Percentiles rank a stretch among this genome's conserved stretches.
These are phyloP conservation scores for Testicularia cyperi DNA, from an alignment of 1,284 basidiomycete species.

Conservation along the genomic window DNA sequence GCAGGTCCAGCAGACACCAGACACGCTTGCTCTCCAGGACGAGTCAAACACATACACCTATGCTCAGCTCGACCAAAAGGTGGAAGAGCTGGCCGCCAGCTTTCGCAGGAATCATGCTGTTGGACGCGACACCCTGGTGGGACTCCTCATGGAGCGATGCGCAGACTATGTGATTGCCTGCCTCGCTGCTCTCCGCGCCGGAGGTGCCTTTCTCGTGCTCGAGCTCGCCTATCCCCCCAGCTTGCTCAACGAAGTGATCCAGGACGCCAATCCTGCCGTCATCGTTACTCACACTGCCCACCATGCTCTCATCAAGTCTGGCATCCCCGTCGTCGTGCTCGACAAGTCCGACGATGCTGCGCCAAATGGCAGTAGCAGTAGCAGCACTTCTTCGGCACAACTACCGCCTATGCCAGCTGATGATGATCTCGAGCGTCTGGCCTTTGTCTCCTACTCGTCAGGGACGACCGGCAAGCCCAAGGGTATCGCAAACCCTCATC, in stretches of 20 bases:
- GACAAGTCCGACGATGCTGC: constrained; percentile 10
- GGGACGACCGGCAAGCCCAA: constrained; percentile 59
- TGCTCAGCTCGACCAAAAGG: constrained; percentile 49
- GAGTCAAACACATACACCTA: constrained; percentile 42
- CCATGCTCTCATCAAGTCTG: constrained; percentile 29
- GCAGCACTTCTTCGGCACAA: constrained; percentile 1
- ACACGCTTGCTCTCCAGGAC: constrained; percentile 38
- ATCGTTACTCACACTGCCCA: constrained; percentile 54
- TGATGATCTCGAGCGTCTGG: constrained; percentile 53
- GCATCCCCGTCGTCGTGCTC: constrained; percentile 24
- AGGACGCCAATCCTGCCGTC: constrained; percentile 55
- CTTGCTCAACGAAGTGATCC: constrained; percentile 53
- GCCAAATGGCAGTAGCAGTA: not conserved
- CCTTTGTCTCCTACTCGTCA: constrained; percentile 59
- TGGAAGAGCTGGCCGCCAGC: constrained; percentile 34
- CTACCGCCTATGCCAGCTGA: constrained; percentile 25
- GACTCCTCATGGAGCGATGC: constrained; percentile 50
- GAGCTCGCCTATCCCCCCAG: constrained; percentile 57
- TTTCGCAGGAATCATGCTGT: constrained; percentile 43
- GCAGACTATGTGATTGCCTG: constrained; percentile 58
- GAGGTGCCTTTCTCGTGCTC: constrained; percentile 59
- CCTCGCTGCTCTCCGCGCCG: constrained; percentile 56
- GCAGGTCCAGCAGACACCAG: constrained; percentile 39
- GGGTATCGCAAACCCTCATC: constrained; percentile 58
- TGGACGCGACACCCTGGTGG: constrained; percentile 47